These are phyloP conservation scores for Cadophora sp. DNA, from an alignment of 2,329 filamentous ascomycete genomes.

Conservation along the genomic window DNA sequence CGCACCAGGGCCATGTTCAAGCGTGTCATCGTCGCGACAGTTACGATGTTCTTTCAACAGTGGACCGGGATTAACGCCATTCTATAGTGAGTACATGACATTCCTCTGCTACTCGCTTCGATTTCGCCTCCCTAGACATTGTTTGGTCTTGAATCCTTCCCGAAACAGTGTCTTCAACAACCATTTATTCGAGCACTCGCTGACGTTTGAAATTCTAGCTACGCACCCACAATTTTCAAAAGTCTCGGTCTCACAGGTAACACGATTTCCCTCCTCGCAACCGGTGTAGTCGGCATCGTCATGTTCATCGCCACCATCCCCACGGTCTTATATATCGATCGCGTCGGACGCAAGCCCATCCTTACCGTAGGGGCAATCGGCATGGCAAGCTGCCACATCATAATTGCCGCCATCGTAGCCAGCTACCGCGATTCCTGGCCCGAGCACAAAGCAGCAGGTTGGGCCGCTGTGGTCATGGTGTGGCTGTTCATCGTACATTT, in stretches of 20 bases:
- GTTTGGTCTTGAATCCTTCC: background rate
- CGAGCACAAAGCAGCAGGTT: conserved; percentile 66
- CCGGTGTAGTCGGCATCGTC: conserved; percentile 73
- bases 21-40: conserved; percentile 67
- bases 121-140: background rate
- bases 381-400: conserved; percentile 72
- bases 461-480: conserved; percentile 70
- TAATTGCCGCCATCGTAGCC: conserved; percentile 73
- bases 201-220: conserved; percentile 24
- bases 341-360: conserved; percentile 66
- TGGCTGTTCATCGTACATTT: conserved; percentile 81
- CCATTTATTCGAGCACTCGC: background rate
- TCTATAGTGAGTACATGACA: conserved; percentile 36
- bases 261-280: conserved; percentile 66
- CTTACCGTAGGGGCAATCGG: conserved; percentile 70
- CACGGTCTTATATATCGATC: conserved; percentile 70
- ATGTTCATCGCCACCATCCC: conserved; percentile 74
- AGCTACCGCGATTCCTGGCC: conserved; percentile 65
- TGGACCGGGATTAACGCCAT: conserved; percentile 54
- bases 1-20: conserved; percentile 70
- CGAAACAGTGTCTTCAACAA: background rate
- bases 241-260: conserved; percentile 51
- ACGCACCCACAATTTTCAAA: conserved; percentile 57
- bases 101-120: background rate
- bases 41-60: conserved; percentile 68